phyloP scores from a whole-genome alignment of 352 stramenopile genomes.

The Detonula confervacea region DNA sequence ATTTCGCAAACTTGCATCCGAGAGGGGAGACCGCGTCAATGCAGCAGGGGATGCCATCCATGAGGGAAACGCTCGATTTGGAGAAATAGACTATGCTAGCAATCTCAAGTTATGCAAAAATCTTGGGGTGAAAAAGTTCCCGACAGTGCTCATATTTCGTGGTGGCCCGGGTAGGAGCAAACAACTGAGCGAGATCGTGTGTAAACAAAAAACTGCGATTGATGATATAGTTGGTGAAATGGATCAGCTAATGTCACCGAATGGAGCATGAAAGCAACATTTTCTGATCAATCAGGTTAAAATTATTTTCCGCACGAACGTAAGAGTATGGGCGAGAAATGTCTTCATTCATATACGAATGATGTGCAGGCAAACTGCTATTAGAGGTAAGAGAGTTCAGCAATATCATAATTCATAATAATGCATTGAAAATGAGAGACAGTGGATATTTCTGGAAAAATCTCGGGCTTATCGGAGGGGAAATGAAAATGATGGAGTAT shows the following conservation, averaged over 20 bases:
- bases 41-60: conserved; percentile 30
- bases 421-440: too few species aligned
- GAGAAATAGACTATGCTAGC: conserved; percentile 64
- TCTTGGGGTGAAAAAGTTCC: conserved; percentile 64
- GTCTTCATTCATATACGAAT: too few species aligned
- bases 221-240: conserved; percentile 37
- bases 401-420: too few species aligned
- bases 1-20: conserved; percentile 49
- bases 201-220: conserved; percentile 35
- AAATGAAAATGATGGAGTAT: too few species aligned
- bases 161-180: conserved; percentile 26
- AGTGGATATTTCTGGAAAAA: too few species aligned
- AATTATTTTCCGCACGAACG: too few species aligned
- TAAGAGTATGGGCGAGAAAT: too few species aligned
- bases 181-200: conserved; percentile 33
- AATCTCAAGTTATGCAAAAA: conserved; percentile 62
- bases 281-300: too few species aligned
- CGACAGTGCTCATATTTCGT: conserved; percentile 59
- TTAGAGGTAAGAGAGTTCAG: too few species aligned
- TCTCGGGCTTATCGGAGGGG: too few species aligned
- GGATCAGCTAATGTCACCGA: conserved; percentile 20
- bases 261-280: not conserved
- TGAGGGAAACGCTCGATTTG: conserved; percentile 60
- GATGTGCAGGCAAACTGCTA: too few species aligned
- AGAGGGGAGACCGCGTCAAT: conserved; percentile 55